Evolutionary conservation across 148 eudicot genomes (phyloP).

Genomic region (Amaranthus cruentus): DNA sequence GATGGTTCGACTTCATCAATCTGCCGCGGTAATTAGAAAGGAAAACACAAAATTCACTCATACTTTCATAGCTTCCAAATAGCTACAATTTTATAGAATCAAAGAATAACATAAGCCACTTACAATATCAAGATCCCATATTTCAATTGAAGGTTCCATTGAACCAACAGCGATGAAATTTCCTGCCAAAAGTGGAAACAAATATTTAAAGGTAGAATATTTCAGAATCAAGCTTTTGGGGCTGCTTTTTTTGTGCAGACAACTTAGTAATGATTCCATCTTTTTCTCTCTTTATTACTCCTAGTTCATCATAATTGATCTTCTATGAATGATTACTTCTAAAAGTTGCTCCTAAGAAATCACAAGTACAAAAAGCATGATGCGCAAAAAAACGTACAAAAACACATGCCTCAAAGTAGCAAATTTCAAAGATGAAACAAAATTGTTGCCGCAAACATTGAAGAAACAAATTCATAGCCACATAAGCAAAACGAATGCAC

Average conservation of each 20-base stretch:
- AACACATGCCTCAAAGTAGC: no score
- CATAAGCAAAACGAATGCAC: no score
- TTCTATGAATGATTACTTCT: no score
- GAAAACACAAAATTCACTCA: background rate
- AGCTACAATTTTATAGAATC: background rate
- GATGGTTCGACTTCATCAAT: slow-evolving; percentile 89
- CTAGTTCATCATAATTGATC: no score
- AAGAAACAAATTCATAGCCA: no score
- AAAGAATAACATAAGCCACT: slow-evolving; percentile 16
- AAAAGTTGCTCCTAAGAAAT: no score
- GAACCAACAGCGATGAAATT: slow-evolving; percentile 92
- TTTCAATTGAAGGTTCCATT: slow-evolving; percentile 90
- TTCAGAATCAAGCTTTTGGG: background rate
- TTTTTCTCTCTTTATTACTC: no score
- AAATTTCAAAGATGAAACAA: no score
- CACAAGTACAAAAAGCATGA: no score
- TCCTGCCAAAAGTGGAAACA: slow-evolving; percentile 39
- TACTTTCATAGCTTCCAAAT: slow-evolving; percentile 13
- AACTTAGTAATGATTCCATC: background rate
- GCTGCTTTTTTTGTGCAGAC: background rate
- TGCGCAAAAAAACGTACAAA: no score
- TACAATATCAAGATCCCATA: slow-evolving; percentile 95
- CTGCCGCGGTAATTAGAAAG: slow-evolving; percentile 29
- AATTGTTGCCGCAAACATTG: no score
- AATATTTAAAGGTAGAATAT: background rate